Percentiles rank a stretch among this genome's conserved stretches.
Conservation (phyloP, 2,329 filamentous ascomycete genomes). For the Botrytis fragariae region DNA sequence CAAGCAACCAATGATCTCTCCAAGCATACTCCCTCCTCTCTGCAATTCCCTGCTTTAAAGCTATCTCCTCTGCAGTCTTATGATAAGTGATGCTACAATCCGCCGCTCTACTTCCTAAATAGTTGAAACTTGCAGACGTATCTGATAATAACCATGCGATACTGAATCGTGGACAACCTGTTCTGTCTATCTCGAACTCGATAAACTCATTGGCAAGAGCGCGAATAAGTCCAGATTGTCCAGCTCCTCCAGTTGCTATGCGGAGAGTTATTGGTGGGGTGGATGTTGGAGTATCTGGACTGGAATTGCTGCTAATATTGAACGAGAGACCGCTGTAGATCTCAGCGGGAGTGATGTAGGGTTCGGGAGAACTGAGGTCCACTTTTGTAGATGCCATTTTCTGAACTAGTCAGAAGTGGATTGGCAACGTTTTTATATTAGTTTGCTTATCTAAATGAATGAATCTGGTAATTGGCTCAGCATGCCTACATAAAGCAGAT, state of each 20-base stretch:
- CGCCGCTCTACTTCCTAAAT: conserved; percentile 41
- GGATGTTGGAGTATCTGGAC: neutral
- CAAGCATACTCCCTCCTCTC: conserved; percentile 44
- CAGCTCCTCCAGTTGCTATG: conserved; percentile 39
- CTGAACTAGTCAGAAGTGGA: neutral
- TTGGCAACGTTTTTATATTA: neutral
- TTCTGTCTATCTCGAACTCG: conserved; percentile 33
- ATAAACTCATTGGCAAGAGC: conserved; percentile 43
- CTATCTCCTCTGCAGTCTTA: conserved; percentile 44
- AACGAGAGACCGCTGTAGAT: conserved; percentile 13
- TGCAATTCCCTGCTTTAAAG: conserved; percentile 43
- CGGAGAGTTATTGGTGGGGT: conserved; percentile 26
- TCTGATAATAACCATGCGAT: conserved; percentile 48
- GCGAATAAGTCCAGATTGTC: conserved; percentile 38
- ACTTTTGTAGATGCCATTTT: conserved; percentile 13
- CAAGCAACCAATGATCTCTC: conserved; percentile 48
- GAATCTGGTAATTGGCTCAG: neutral
- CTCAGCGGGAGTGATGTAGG: conserved; percentile 20
- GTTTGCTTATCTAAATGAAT: neutral
- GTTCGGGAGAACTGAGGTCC: neutral
- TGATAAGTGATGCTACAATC: conserved; percentile 49
- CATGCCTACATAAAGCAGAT: neutral
- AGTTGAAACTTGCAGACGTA: conserved; percentile 46
- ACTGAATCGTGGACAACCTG: conserved; percentile 40
- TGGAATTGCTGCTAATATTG: neutral